Evolutionary conservation across 1,284 basidiomycete species (phyloP), one percentile per base, ranked within the genome.

Genomic region (Austroboletus niveus): DNA sequence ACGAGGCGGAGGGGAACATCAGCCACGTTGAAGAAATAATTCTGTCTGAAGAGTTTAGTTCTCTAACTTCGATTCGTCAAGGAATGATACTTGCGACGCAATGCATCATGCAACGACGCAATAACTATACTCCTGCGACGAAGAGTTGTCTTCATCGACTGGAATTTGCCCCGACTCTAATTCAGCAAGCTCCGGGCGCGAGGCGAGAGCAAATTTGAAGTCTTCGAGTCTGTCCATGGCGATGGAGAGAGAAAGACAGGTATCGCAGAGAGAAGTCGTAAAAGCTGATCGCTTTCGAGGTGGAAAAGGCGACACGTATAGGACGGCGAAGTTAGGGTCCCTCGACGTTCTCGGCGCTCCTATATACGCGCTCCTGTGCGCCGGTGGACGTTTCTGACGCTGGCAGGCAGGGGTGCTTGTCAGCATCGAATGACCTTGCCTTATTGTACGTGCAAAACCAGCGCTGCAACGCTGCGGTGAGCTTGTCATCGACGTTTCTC

Each of bases 361-460:
- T 68, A 54, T 68, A 66, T 68, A 60, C 47, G 22, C 46, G 5
- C 6, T 31, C 35, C 41, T n/a, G 42, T 45, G 17, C 47, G 42
- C 36, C 39, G 30, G 45, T 31, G 29, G 22, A 29, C 29, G 29
- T 29, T 29, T 29, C 29, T 7, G 8, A 29, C 29, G 29, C 29
- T 29, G 29, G 29, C 29, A 29, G 2, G 29, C 29, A 29, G 29
- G 29, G 29, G 29, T 7, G 6, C 29, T 47, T 47, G 32, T 30
- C 30, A 41, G 15, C 32, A 30, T n/a, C 14, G 8, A 36, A 15
- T 17, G 39, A 17, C 42, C 29, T 48, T 36, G 35, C 39, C 51
- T 29, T 29, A 29, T 29, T 29, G 29, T 29, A 6, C 8, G 6
- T 9, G 29, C 6, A 4, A 8, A 6, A 5, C 29, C 29, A 24